Base-by-base conservation (phyloP, 108 stramenopile species). In the Discostella stelligeroides region DNA sequence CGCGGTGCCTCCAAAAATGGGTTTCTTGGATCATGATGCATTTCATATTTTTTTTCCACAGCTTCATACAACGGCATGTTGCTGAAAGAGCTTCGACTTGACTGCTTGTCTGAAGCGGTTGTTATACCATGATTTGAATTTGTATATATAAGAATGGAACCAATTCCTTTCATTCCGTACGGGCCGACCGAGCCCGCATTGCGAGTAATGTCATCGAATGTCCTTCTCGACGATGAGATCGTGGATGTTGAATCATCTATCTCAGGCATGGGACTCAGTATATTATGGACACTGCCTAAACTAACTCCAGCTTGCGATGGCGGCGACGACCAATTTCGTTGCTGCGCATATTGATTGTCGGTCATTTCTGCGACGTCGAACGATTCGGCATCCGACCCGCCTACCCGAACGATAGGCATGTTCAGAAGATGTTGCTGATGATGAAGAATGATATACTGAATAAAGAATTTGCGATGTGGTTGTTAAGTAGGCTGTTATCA, bases 291-390 rank as follows among this genome's bases (percentile, higher is more conserved):
- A 3, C 7, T 47, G 25, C 24, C 51, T 38, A 13, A 12, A 24
- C 9, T 9, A 28, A 9, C 10, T 25, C 23, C 51, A 14, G 6
- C 23, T 34, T 45, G n/a, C 0, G 43, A 4, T 47, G 27, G 63
- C 48, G 25, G 63, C 18, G 63, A 64, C 3, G 28, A 49, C 63
- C 63, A 64, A 20, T 55, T 6, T 46, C n/a, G n/a, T n/a, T n/a
- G n/a, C 30, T 47, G 57, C 14, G 41, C 30, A 21, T 40, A 30
- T 13, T 55, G 41, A 17, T 51, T 49, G 27, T 20, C 14, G 29
- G 48, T 53, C 60, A 75, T 58, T 40, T 53, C 59, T 21, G 66
- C 53, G 6, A 75, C 51, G 30, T 60, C 74, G 34, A 75, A 75
- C 30, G 45, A 21, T 37, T 67, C 74, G 48, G 30, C 60, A 46